Conservation (phyloP, 305 asterid genomes). For the Fraxinus floribunda region DNA sequence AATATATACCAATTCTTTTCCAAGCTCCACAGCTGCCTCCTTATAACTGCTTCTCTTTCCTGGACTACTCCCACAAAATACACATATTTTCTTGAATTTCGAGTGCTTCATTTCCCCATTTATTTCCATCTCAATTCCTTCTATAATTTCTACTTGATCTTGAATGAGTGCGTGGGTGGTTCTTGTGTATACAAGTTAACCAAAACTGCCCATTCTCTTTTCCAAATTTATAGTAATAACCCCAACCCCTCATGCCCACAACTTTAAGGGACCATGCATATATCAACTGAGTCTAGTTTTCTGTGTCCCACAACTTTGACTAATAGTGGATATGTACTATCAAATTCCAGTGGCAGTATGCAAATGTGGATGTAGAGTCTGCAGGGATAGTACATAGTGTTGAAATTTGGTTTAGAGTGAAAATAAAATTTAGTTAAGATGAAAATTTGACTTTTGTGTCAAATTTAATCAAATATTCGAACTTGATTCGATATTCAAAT, state of each 20-base stretch:
- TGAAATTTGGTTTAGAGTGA: too few species aligned
- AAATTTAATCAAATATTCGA: too few species aligned
- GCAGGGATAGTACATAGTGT: background rate
- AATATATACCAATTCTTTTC: background rate
- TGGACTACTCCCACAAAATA: background rate
- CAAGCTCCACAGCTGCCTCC: background rate
- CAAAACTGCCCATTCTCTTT: background rate
- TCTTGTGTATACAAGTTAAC: background rate
- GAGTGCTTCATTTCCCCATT: background rate
- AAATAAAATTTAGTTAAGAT: too few species aligned
- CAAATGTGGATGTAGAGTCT: background rate
- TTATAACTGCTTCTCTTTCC: background rate
- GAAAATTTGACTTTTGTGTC: too few species aligned
- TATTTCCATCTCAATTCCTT: background rate
- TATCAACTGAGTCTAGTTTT: background rate
- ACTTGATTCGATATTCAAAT: too few species aligned
- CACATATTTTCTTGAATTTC: background rate
- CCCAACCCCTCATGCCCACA: background rate
- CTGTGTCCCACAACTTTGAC: background rate
- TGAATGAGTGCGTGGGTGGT: background rate
- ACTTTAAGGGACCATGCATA: background rate
- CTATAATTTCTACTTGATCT: background rate
- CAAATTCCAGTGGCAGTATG: background rate
- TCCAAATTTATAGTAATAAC: background rate
- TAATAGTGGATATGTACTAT: background rate